phyloP scores from a whole-genome alignment of 805 yeast species.

The Candida chauliodis region DNA sequence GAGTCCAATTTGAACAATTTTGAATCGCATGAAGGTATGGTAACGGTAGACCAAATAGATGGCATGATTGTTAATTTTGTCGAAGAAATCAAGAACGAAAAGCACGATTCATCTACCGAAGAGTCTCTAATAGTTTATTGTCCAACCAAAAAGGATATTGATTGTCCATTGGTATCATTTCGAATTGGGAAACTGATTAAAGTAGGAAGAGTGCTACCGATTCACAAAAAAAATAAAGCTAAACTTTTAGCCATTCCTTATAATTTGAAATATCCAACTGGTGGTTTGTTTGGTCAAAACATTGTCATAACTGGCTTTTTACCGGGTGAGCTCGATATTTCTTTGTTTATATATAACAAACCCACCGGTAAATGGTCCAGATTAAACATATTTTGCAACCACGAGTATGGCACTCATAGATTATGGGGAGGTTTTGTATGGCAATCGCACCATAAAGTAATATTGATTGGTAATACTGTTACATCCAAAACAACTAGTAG shows the following conservation, averaged over 20 bases:
- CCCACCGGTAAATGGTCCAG: constrained; percentile 64
- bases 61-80: constrained; percentile 32
- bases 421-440: constrained; percentile 70
- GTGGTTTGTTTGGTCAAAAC: constrained; percentile 65
- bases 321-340: constrained; percentile 45
- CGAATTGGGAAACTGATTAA: constrained; percentile 31
- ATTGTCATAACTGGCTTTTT: constrained; percentile 59
- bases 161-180: constrained; percentile 34
- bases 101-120: constrained; percentile 8
- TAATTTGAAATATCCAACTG: constrained; percentile 51
- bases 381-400: constrained; percentile 50
- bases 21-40: constrained; percentile 12
- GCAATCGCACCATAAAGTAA: constrained; percentile 73
- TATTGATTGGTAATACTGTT: constrained; percentile 54
- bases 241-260: constrained; percentile 36
- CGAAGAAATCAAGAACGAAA: constrained; percentile 18
- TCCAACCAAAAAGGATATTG: constrained; percentile 19
- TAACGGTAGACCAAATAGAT: constrained; percentile 30
- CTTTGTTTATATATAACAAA: constrained; percentile 48
- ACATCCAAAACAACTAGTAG: constrained; percentile 45
- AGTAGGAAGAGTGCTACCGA: constrained; percentile 27
- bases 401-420: constrained; percentile 52
- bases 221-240: constrained; percentile 22
- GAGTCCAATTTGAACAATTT: constrained; percentile 13
- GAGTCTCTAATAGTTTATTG: constrained; percentile 33